Evolutionary conservation across 805 yeast genomes (phyloP).

Genomic region (Pichia paraexigua): DNA sequence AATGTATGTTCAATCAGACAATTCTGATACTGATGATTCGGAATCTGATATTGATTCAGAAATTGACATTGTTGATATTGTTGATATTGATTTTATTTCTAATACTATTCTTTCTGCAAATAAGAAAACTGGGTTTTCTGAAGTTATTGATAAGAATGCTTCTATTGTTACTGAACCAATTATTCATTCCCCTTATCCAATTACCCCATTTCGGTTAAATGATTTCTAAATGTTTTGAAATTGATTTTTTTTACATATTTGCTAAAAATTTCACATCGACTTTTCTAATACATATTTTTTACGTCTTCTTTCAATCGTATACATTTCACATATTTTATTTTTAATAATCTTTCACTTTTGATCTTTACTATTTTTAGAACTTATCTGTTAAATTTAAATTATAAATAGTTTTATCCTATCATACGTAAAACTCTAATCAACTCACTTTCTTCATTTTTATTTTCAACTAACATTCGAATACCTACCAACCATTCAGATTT

Average conservation of each 20-base stretch:
- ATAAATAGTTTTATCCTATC: not conserved
- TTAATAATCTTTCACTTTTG: not conserved
- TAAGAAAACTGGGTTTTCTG: not conserved
- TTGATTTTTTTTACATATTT: not conserved
- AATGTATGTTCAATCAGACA: not conserved
- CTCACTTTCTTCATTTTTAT: conserved; percentile 19
- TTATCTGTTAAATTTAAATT: not conserved
- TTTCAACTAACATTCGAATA: conserved; percentile 15
- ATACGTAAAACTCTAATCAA: conserved; percentile 14
- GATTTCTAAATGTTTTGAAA: not conserved
- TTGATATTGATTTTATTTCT: not conserved
- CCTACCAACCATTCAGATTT: conserved; percentile 29
- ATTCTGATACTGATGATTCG: not conserved
- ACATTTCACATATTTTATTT: not conserved
- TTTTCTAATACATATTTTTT: not conserved
- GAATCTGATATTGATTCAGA: conserved; percentile 1
- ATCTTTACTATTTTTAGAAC: not conserved
- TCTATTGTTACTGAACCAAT: not conserved
- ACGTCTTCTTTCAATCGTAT: not conserved
- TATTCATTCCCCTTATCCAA: not conserved
- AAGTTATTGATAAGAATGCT: not conserved
- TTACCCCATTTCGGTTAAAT: not conserved
- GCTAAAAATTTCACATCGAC: not conserved
- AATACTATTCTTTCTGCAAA: not conserved
- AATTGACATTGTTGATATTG: not conserved